A percentile compares a stretch with the other conserved stretches of the same genome.
Conservation (phyloP, 106 monocot species). For the Amphibolis antarctica region DNA sequence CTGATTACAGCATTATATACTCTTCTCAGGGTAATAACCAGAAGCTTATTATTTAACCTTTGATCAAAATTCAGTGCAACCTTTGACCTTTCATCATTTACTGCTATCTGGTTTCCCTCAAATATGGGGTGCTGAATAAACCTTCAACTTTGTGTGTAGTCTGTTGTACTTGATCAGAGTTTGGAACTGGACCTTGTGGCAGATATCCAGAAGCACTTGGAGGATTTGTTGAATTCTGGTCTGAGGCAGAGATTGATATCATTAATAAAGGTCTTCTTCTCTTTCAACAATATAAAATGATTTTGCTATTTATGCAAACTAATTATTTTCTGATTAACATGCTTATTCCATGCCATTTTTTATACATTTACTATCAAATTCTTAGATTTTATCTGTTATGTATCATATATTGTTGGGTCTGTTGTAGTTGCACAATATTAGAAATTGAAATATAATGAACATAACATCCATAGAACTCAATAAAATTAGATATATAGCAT, state of each 20-base stretch:
- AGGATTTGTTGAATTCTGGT: slow-evolving; percentile 58
- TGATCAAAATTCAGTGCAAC: not conserved
- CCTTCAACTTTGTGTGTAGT: slow-evolving; percentile 21
- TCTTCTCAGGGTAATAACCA: slow-evolving; percentile 54
- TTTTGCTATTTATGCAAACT: not conserved
- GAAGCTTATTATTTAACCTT: not conserved
- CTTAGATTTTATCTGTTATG: too few species aligned
- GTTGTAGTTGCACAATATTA: too few species aligned
- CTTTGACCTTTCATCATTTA: not conserved
- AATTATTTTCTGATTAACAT: not conserved
- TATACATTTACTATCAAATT: too few species aligned
- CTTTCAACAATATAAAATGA: not conserved
- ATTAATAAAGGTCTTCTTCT: slow-evolving; percentile 51
- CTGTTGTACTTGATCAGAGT: slow-evolving; percentile 77
- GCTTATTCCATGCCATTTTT: not conserved
- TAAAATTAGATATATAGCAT: too few species aligned
- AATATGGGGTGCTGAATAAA: too few species aligned
- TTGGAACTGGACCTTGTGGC: slow-evolving; percentile 60
- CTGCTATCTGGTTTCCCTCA: not conserved
- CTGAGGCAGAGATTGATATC: slow-evolving; percentile 56
- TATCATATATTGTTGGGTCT: too few species aligned
- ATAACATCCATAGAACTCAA: too few species aligned
- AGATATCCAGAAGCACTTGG: slow-evolving; percentile 61
- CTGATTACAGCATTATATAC: slow-evolving; percentile 69
- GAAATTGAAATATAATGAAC: too few species aligned